A percentile compares a stretch with the other conserved stretches of the same genome.
Evolutionary conservation across 2,329 filamentous ascomycete species (phyloP).

Genomic region (Pyricularia pennisetigena): DNA sequence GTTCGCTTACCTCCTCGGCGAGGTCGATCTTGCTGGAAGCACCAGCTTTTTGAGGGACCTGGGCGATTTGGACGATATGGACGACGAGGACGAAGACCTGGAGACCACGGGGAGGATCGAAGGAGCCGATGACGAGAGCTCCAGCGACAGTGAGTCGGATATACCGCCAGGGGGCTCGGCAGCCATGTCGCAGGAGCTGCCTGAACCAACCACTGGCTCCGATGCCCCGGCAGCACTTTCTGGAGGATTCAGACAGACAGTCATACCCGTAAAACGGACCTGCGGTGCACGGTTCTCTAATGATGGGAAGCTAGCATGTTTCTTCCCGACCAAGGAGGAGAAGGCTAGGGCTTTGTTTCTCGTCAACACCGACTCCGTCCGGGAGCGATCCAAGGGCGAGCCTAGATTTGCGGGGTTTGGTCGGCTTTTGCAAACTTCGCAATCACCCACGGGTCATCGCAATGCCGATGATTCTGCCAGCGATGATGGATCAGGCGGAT

Average conservation of each 20-base stretch:
- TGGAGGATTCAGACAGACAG: constrained; percentile 3
- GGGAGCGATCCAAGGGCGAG: constrained; percentile 40
- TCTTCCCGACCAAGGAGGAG: constrained; percentile 60
- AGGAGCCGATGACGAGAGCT: constrained; percentile 51
- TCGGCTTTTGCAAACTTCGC: constrained; percentile 40
- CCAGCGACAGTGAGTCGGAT: constrained; percentile 59
- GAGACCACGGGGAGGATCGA: neutral
- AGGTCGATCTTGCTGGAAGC: constrained; percentile 50
- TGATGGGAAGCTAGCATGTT: constrained; percentile 54
- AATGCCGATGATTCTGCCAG: constrained; percentile 41
- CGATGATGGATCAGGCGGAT: constrained; percentile 38
- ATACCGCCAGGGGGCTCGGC: constrained; percentile 42
- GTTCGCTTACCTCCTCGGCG: constrained; percentile 54
- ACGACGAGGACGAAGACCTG: constrained; percentile 40
- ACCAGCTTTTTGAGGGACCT: constrained; percentile 54
- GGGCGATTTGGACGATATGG: constrained; percentile 49
- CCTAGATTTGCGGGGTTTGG: constrained; percentile 49
- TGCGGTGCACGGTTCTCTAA: constrained; percentile 53
- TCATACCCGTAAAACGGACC: constrained; percentile 22
- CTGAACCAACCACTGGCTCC: constrained; percentile 13
- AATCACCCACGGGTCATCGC: constrained; percentile 31
- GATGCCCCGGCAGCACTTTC: neutral
- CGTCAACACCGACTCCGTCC: constrained; percentile 31
- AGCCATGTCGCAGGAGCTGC: constrained; percentile 53
- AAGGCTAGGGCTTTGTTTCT: constrained; percentile 39